A percentile compares a stretch with the other conserved stretches of the same genome.
Evolutionary conservation across 2,329 filamentous ascomycete species (phyloP).

Genomic region (Xylariaceae sp.): DNA sequence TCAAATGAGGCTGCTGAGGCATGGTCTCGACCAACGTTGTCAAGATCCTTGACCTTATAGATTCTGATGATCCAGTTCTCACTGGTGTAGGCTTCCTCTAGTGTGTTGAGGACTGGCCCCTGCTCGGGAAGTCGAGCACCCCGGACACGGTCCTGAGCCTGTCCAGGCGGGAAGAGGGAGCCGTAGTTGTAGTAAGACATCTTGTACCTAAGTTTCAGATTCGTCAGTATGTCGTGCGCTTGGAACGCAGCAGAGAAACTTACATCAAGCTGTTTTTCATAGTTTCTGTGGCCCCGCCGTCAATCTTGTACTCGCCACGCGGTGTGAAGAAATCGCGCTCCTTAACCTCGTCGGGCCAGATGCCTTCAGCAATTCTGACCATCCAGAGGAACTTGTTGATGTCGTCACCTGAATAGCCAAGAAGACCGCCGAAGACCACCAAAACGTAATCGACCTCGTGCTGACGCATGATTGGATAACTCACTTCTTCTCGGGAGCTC

Average conservation of each 20-base stretch:
- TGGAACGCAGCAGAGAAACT: slow-evolving; percentile 41
- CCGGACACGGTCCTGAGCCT: slow-evolving; percentile 89
- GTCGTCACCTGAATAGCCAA: slow-evolving; percentile 97
- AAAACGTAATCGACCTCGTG: slow-evolving; percentile 99
- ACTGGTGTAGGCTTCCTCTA: slow-evolving; percentile 97
- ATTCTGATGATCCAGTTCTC: slow-evolving; percentile 99
- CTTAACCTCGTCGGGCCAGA: slow-evolving; percentile 99
- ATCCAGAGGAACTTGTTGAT: slow-evolving; percentile 99
- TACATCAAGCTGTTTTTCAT: slow-evolving; percentile 99
- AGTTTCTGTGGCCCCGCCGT: slow-evolving; percentile 87
- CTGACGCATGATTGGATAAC: slow-evolving; percentile 96
- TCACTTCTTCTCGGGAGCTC: slow-evolving; percentile 96
- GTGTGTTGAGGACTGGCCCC: slow-evolving; percentile 80
- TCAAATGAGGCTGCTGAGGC: slow-evolving; percentile 70
- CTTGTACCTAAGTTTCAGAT: slow-evolving; percentile 76
- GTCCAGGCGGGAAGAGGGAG: slow-evolving; percentile 85
- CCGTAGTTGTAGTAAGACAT: slow-evolving; percentile 99
- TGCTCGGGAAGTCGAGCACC: slow-evolving; percentile 78
- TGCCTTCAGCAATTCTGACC: slow-evolving; percentile 97
- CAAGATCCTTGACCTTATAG: slow-evolving; percentile 99
- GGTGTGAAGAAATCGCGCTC: slow-evolving; percentile 95
- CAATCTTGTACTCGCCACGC: slow-evolving; percentile 92
- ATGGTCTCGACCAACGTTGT: slow-evolving; percentile 93
- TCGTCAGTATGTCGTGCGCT: slow-evolving; percentile 30
- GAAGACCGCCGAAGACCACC: slow-evolving; percentile 90